phyloP scores from a whole-genome alignment of 2,329 filamentous ascomycete genomes.

The Coniella vitis region DNA sequence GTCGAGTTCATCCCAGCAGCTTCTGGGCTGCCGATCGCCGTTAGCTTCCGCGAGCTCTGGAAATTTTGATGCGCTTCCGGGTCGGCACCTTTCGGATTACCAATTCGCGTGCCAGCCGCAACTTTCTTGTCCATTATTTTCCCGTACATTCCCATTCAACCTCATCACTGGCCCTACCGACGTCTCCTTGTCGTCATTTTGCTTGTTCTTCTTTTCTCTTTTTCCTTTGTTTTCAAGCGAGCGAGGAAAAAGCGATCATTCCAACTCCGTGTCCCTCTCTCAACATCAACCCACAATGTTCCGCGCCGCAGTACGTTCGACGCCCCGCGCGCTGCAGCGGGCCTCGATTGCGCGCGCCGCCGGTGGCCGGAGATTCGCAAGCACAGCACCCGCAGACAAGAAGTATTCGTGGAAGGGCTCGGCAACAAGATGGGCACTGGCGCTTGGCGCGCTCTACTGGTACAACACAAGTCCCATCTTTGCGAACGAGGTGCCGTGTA shows the following conservation, averaged over 20 bases:
- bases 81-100: background rate
- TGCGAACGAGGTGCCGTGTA: constrained; percentile 74
- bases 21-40: background rate
- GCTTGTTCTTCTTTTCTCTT: constrained; percentile 4
- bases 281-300: constrained; percentile 35
- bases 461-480: constrained; percentile 89
- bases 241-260: background rate
- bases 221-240: constrained; percentile 14
- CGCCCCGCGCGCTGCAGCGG: constrained; percentile 39
- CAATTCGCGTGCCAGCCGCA: background rate
- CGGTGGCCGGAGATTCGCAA: constrained; percentile 46
- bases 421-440: constrained; percentile 66
- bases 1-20: background rate
- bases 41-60: background rate
- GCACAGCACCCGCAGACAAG: constrained; percentile 53
- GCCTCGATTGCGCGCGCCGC: constrained; percentile 31
- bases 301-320: constrained; percentile 42
- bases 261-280: background rate
- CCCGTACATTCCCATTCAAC: background rate
- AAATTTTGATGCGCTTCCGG: constrained; percentile 1
- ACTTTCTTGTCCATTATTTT: too few relatives aligned
- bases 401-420: constrained; percentile 77
- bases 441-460: constrained; percentile 74
- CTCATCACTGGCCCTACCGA: background rate
- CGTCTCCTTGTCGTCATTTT: background rate